Conservation (phyloP, 495 filamentous ascomycete species). For the Xylaria scruposa region DNA sequence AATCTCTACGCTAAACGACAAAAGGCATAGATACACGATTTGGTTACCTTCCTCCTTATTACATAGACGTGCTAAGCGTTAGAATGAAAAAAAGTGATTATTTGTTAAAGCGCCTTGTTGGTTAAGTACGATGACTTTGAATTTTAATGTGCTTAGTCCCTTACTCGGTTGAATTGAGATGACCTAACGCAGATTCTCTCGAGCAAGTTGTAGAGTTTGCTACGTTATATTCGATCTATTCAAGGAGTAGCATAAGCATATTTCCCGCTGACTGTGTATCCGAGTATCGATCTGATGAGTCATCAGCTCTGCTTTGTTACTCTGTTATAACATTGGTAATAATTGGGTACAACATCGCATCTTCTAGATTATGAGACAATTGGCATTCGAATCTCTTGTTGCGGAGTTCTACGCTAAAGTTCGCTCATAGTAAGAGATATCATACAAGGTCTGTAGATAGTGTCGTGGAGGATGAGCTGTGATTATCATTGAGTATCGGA, state of each 20-base stretch:
- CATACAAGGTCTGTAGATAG: too few species aligned
- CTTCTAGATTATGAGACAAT: too few species aligned
- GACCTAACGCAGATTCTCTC: not conserved
- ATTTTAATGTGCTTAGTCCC: not conserved
- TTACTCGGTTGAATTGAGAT: too few species aligned
- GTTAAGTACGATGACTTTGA: not conserved
- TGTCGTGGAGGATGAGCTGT: too few species aligned
- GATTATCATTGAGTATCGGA: too few species aligned
- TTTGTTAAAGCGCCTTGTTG: not conserved
- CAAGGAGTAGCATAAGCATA: not conserved
- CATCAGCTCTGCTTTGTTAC: not conserved
- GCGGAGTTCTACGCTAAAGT: too few species aligned
- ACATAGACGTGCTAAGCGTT: not conserved
- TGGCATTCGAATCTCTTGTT: too few species aligned
- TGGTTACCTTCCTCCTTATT: not conserved
- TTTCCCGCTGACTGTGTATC: not conserved
- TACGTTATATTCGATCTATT: not conserved
- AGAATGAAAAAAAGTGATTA: slow-evolving; percentile 2
- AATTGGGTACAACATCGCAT: not conserved
- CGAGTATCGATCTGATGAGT: not conserved
- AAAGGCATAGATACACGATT: slow-evolving; percentile 21
- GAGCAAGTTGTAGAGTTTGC: not conserved
- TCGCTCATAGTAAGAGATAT: too few species aligned
- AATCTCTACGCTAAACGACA: slow-evolving; percentile 64
- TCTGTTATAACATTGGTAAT: not conserved